phyloP scores from a whole-genome alignment of 177 flowering plant species.

The Vitis hybrid region DNA sequence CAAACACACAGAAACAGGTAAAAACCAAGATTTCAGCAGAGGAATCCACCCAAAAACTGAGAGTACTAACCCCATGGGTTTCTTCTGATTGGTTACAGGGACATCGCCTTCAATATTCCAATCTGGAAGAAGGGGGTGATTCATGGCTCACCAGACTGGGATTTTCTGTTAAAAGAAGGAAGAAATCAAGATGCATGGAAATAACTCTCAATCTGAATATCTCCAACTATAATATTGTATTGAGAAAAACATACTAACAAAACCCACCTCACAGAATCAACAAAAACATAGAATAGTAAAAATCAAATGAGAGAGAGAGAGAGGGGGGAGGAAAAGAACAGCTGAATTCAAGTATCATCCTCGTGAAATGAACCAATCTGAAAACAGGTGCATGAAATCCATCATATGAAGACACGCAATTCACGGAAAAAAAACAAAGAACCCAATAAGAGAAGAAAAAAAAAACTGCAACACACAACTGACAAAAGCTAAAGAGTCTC shows the following conservation, averaged over 20 bases:
- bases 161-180: background rate
- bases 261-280: no score
- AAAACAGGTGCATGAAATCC: background rate
- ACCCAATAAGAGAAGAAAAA: no score
- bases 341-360: background rate
- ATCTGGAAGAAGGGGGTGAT: constrained; percentile 21
- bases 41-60: background rate
- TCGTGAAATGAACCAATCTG: background rate
- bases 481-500: no score
- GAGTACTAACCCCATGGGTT: constrained; percentile 17
- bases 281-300: no score
- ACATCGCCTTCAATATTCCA: constrained; percentile 33
- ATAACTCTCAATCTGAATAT: no score
- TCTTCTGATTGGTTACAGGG: constrained; percentile 18
- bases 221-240: no score
- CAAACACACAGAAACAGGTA: background rate
- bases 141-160: constrained; percentile 23
- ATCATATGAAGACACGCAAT: no score
- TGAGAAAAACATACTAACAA: no score
- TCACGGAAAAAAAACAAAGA: no score
- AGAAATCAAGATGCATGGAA: background rate
- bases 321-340: background rate
- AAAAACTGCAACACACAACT: no score
- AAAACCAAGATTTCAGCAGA: background rate
- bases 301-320: background rate